Evolutionary conservation across 331 rosid species (phyloP).

Genomic region (Malus hybrid): DNA sequence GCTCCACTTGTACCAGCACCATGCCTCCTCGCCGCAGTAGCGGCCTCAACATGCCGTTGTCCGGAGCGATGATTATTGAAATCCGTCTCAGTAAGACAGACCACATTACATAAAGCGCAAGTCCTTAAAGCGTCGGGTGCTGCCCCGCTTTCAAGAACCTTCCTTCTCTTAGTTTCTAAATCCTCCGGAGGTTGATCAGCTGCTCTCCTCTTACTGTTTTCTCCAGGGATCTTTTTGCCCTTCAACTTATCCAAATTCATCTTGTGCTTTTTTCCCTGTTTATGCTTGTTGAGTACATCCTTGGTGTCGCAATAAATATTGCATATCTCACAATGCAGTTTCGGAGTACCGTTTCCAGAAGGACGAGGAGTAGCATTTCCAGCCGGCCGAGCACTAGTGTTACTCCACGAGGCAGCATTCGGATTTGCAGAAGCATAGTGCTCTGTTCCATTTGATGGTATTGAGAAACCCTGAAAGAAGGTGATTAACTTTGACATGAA

Average conservation of each 20-base stretch:
- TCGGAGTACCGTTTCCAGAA: background rate
- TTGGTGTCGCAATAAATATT: conserved; percentile 35
- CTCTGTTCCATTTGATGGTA: background rate
- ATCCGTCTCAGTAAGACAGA: conserved; percentile 39
- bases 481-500: background rate
- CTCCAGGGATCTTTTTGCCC: conserved; percentile 11
- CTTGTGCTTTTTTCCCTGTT: conserved; percentile 51
- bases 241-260: conserved; percentile 35
- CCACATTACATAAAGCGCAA: conserved; percentile 41
- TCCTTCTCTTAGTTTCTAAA: conserved; percentile 36
- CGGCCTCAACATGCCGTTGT: conserved; percentile 30
- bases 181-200: conserved; percentile 20
- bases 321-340: conserved; percentile 7
- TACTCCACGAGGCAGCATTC: conserved; percentile 1
- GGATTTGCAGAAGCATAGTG: background rate
- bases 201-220: conserved; percentile 27
- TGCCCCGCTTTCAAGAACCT: conserved; percentile 46
- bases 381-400: background rate
- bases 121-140: conserved; percentile 30
- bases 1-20: conserved; percentile 10
- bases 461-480: conserved; percentile 6
- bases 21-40: conserved; percentile 23
- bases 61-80: conserved; percentile 39
- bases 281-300: conserved; percentile 41
- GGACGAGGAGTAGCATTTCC: background rate